phyloP scores from a whole-genome alignment of 176 grass and related monocot species.

The Raddia guianensis region DNA sequence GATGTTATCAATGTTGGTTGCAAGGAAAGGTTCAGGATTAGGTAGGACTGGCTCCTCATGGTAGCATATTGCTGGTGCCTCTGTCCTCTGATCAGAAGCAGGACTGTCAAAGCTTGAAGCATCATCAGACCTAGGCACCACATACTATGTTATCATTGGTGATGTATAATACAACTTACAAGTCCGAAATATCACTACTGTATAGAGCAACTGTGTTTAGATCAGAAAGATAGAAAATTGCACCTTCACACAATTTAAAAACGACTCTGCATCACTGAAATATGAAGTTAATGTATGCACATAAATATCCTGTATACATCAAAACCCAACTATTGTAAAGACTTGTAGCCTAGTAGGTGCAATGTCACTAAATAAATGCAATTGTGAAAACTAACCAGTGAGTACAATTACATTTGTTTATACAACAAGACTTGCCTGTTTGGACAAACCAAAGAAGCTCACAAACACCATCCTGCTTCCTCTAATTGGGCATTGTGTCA shows the following conservation, averaged over 20 bases:
- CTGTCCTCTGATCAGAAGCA: constrained; percentile 28
- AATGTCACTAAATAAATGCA: constrained; percentile 20
- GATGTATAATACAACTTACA: constrained; percentile 27
- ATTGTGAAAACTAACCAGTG: not conserved
- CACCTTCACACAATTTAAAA: constrained; percentile 81
- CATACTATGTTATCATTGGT: constrained; percentile 3
- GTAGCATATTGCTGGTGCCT: constrained; percentile 40
- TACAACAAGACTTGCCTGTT: constrained; percentile 60
- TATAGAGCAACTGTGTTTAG: not conserved
- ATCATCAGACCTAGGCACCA: constrained; percentile 33
- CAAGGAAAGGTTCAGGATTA: constrained; percentile 36
- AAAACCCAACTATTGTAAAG: constrained; percentile 2
- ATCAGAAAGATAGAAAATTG: constrained; percentile 22
- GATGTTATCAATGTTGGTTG: constrained; percentile 35
- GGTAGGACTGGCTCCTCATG: constrained; percentile 40
- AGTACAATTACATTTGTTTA: constrained; percentile 24
- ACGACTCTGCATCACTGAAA: constrained; percentile 52
- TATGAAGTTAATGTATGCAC: not conserved
- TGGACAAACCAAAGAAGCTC: constrained; percentile 71
- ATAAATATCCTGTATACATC: constrained; percentile 6
- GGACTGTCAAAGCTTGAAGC: constrained; percentile 52
- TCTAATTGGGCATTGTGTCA: constrained; percentile 71
- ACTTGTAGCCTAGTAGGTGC: not conserved
- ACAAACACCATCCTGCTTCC: constrained; percentile 80
- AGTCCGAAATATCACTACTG: constrained; percentile 3